phyloP scores from a whole-genome alignment of 228 moss, liverwort and hornwort genomes.

The Sphagnum fallax region DNA sequence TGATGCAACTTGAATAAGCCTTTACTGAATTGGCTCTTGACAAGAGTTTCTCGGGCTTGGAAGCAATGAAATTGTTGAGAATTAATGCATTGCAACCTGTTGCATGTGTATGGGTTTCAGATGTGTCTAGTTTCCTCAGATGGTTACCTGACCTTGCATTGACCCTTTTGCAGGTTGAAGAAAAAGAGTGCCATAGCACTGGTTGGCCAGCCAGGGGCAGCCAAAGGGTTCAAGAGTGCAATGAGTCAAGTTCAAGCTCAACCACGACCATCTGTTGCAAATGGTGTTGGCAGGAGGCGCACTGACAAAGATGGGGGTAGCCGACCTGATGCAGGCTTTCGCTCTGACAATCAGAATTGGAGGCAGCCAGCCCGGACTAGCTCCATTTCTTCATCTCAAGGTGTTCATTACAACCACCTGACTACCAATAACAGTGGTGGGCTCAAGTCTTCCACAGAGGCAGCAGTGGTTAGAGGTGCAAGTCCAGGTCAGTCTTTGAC shows the following conservation, averaged over 20 bases:
- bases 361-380: constrained; percentile 34
- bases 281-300: constrained; percentile 65
- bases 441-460: constrained; percentile 5
- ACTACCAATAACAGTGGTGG: background rate
- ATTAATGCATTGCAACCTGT: no score
- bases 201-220: constrained; percentile 7
- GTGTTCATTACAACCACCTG: constrained; percentile 2
- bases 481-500: background rate
- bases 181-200: constrained; percentile 2
- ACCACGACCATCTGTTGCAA: constrained; percentile 48
- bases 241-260: constrained; percentile 28
- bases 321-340: constrained; percentile 34
- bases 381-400: constrained; percentile 30
- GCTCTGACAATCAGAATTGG: constrained; percentile 68
- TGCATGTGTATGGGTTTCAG: no score
- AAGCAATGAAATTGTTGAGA: no score
- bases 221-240: constrained; percentile 4
- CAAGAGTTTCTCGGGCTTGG: no score
- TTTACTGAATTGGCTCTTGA: no score
- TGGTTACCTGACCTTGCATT: no score
- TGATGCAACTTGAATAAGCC: no score
- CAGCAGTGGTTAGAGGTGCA: background rate
- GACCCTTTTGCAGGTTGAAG: no score
- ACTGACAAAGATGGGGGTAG: constrained; percentile 51
- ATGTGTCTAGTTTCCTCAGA: no score